Percentiles rank a stretch among this genome's conserved stretches.
phyloP scores from a whole-genome alignment of 768 basidiomycete genomes.

The Trametes elegans region DNA sequence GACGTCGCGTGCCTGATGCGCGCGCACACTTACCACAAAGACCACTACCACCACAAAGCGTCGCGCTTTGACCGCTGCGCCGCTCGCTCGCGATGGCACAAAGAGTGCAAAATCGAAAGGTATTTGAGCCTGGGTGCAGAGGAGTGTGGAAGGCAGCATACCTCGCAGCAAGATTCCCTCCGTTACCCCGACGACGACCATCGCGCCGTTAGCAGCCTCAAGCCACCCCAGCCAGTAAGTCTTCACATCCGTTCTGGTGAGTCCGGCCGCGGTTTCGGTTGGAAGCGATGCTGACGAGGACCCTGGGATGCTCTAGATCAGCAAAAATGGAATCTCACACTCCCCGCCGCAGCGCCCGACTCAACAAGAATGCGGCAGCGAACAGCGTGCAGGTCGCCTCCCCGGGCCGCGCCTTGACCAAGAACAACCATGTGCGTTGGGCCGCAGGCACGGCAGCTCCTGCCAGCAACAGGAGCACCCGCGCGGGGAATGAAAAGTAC shows the following conservation, averaged over 20 bases:
- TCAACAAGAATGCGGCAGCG: not conserved
- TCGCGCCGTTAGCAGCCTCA: not conserved
- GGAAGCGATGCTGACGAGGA: not conserved
- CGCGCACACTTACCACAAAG: not conserved
- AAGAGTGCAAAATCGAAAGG: slow-evolving; percentile 6
- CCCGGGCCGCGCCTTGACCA: too few relatives aligned
- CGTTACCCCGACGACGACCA: too few relatives aligned
- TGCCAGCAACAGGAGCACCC: too few relatives aligned
- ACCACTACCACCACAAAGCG: slow-evolving; percentile 4
- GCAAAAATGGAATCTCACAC: slow-evolving; percentile 4
- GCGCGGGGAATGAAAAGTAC: too few relatives aligned
- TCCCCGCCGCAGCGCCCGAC: too few relatives aligned
- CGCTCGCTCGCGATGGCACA: not conserved
- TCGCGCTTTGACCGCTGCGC: not conserved
- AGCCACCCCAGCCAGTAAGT: not conserved
- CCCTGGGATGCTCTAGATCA: not conserved
- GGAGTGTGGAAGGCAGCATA: not conserved
- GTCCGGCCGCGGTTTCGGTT: not conserved
- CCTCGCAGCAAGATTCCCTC: not conserved
- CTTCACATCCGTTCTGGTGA: not conserved
- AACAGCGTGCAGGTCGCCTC: not conserved
- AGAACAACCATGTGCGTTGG: slow-evolving; percentile 2
- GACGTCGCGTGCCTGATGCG: not conserved
- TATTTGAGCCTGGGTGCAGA: slow-evolving; percentile 4
- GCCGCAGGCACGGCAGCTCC: too few relatives aligned